Conservation (phyloP, 768 basidiomycete species). For the Tylopilus sp. region DNA sequence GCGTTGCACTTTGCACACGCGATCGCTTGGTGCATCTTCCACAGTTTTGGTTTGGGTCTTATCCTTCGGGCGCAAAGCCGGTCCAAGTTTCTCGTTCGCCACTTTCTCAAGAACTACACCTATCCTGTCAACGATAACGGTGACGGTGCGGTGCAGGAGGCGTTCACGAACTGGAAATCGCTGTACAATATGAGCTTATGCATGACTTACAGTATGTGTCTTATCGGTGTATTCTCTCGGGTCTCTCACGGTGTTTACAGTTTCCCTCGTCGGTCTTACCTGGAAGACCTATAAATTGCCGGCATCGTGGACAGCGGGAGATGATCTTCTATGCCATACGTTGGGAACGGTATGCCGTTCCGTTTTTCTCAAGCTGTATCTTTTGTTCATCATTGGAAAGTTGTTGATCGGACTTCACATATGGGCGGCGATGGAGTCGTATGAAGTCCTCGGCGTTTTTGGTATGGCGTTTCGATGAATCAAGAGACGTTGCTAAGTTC, state of each 20-base stretch:
- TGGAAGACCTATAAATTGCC: slow-evolving; percentile 90
- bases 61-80: slow-evolving; percentile 82
- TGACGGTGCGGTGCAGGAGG: slow-evolving; percentile 82
- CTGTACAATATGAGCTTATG: slow-evolving; percentile 90
- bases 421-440: slow-evolving; percentile 89
- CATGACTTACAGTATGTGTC: slow-evolving; percentile 83
- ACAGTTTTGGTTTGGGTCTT: slow-evolving; percentile 83
- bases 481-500: background rate
- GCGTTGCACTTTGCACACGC: slow-evolving; percentile 80
- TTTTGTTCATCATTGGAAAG: slow-evolving; percentile 38
- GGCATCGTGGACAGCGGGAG: slow-evolving; percentile 81
- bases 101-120: slow-evolving; percentile 93
- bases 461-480: slow-evolving; percentile 43
- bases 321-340: slow-evolving; percentile 83
- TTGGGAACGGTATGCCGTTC: slow-evolving; percentile 68
- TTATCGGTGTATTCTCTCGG: background rate
- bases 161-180: slow-evolving; percentile 93
- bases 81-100: slow-evolving; percentile 86
- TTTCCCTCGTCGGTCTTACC: slow-evolving; percentile 79
- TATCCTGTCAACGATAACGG: slow-evolving; percentile 70
- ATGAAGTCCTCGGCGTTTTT: slow-evolving; percentile 90
- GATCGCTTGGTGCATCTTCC: slow-evolving; percentile 79
- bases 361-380: background rate
- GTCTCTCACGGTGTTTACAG: slow-evolving; percentile 37
- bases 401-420: slow-evolving; percentile 81